phyloP scores from a whole-genome alignment of 2,329 filamentous ascomycete genomes.

The Huntiella abstrusa region DNA sequence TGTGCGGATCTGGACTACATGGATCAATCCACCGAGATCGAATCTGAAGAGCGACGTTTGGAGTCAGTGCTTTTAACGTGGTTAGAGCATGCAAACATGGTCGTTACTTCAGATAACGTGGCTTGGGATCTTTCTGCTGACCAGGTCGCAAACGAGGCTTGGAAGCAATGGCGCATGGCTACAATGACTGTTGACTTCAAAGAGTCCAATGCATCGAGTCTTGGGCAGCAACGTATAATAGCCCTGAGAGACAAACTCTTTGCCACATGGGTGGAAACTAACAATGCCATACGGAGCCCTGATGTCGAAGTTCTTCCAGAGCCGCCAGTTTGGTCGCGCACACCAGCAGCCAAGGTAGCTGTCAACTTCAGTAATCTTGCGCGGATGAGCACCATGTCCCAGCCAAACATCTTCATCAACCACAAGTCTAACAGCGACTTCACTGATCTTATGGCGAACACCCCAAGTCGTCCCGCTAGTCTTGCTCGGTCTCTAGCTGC shows the following conservation, averaged over 20 bases:
- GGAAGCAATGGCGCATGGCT: conserved; percentile 12
- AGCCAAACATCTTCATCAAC: conserved; percentile 1
- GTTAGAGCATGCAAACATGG: conserved; percentile 4
- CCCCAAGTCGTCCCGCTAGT: conserved; percentile 29
- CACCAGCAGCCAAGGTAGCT: conserved; percentile 5
- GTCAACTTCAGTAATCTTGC: conserved; percentile 5
- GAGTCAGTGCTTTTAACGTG: conserved; percentile 5
- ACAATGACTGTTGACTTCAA: conserved; percentile 11
- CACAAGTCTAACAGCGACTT: conserved; percentile 1
- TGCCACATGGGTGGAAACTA: conserved; percentile 6
- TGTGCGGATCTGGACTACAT: not conserved
- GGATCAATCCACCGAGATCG: conserved; percentile 4
- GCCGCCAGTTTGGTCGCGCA: conserved; percentile 5
- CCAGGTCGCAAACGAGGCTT: conserved; percentile 8
- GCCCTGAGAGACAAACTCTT: conserved; percentile 6
- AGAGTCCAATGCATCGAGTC: conserved; percentile 11
- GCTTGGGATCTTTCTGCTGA: conserved; percentile 7
- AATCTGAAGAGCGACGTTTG: not conserved
- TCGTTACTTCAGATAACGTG: not conserved
- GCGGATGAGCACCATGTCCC: conserved; percentile 8
- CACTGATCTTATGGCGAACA: conserved; percentile 17
- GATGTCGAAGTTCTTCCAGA: not conserved
- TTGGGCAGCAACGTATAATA: conserved; percentile 9
- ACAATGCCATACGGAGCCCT: not conserved
- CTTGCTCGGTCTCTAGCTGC: conserved; percentile 21